Base-by-base conservation (phyloP, 108 stramenopile genomes). In the Epipyxis sp. region DNA sequence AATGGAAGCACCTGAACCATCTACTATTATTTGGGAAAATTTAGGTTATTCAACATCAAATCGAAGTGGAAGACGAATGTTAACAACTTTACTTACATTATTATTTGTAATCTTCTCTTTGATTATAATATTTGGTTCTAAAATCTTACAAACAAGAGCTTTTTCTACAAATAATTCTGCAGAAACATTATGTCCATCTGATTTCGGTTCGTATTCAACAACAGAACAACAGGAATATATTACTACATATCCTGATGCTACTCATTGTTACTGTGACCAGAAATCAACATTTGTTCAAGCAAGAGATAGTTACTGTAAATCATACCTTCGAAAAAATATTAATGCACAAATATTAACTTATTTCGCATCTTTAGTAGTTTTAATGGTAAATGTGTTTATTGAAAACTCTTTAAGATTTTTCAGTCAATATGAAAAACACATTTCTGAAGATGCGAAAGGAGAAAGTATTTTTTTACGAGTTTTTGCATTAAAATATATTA, bases 401-500 rank as follows among this genome's bases (percentile, higher is more conserved):
- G 69, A 80, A 61, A 44, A 61, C 32, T 50, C 85, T 62, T 77
- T 80, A 1, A 29, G 25, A 16, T 65, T 6, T 3, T 65, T 32
- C 6, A 6, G 41, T 39, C 37, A 3, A 30, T 80, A 77, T 44
- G 87, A 87, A 54, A 79, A 80, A 59, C 89, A 90, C 62, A 85
- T 83, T 43, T 82, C 86, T 59, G 76, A 86, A 34, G 87, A 90
- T 59, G 62, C 69, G 59, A 83, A 86, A 86, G 85, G 87, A 29
- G 69, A 58, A 41, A 82, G 80, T 35, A 88, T 88, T 54, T 83
- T 90, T 76, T 78, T 81, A 6, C 84, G 89, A 59, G 79, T 86
- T 32, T 90, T 90, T 74, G 40, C 86, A 10, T 85, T 90, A 59
- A 84, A 83, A 61, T 85, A 84, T 58, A 78, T 87, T 40, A 87